Base-by-base conservation (phyloP, 148 eudicot species). In the Pouteria glomerata region DNA sequence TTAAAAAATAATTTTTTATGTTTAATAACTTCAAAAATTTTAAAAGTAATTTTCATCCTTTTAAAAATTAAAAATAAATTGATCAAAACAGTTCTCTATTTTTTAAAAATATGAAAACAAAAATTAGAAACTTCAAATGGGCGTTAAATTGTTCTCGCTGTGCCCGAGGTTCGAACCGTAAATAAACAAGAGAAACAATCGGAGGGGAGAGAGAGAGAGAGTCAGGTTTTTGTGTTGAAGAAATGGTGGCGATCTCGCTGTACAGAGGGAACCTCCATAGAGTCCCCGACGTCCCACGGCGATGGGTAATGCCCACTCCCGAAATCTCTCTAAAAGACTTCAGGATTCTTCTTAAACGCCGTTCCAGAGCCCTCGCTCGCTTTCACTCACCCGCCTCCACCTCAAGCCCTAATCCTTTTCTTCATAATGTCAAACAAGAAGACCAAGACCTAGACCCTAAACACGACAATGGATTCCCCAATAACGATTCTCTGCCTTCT, bases 221-320 rank as follows among this genome's bases (percentile, higher is more conserved):
- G n/a, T n/a, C n/a, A n/a, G n/a, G n/a, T n/a, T n/a, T 3, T 37
- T 6, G 33, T 5, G 42, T 27, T 14, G 70, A 19, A 24, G 57
- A 75, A 72, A 95, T 92, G 96, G 97, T 92, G 77, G 96, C 97
- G 75, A 84, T 95, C 55, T 89, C 96, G 33, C 63, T 92, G 51
- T 87, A 95, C 86, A 84, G 87, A 78, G 99, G 99, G 10, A 92
- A 92, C 76, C 88, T 95, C 68, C 99, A 92, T 81, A 73, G 86
- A 39, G 85, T 77, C 0, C 77, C 90, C 15, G 91, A 89, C 64
- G 63, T 77, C 0, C 87, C 89, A 0, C 89, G 92, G n/a, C 76
- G 79, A 78, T 95, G 94, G 96, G 78, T 80, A 0, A 77, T 76
- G 82, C 97, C 96, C 0, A 50, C 81, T 16, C 86, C 83, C 3